A percentile compares a stretch with the other conserved stretches of the same genome.
phyloP scores from a whole-genome alignment of 345 rosid genomes.

The Brassica incana region DNA sequence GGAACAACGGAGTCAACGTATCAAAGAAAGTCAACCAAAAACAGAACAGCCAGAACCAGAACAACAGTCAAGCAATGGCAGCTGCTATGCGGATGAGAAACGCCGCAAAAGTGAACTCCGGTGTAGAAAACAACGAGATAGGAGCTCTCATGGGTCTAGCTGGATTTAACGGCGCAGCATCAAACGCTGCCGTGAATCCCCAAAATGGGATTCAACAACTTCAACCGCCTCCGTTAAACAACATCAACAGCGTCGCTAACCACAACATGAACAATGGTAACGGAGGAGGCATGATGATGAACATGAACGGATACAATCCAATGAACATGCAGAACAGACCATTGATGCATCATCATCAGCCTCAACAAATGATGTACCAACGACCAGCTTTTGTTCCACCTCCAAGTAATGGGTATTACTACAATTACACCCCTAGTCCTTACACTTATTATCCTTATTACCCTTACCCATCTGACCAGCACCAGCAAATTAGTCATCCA shows the following conservation, averaged over 20 bases:
- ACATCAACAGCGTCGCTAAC: slow-evolving; percentile 50
- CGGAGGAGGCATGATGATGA: slow-evolving; percentile 41
- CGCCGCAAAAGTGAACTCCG: slow-evolving; percentile 36
- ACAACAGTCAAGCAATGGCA: slow-evolving; percentile 53
- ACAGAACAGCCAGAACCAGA: slow-evolving; percentile 49
- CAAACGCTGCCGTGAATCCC: slow-evolving; percentile 35
- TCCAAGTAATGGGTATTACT: slow-evolving; percentile 60
- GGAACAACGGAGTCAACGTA: slow-evolving; percentile 45
- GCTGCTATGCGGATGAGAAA: slow-evolving; percentile 53
- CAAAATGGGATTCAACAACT: slow-evolving; percentile 34
- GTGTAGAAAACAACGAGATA: slow-evolving; percentile 46
- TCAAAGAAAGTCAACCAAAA: slow-evolving; percentile 58
- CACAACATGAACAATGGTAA: slow-evolving; percentile 41
- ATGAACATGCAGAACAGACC: slow-evolving; percentile 51
- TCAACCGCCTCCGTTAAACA: slow-evolving; percentile 49
- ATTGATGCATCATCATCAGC: slow-evolving; percentile 44
- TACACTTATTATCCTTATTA: slow-evolving; percentile 42
- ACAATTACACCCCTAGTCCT: slow-evolving; percentile 45
- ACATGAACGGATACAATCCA: slow-evolving; percentile 41
- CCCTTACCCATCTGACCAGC: slow-evolving; percentile 36
- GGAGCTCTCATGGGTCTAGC: slow-evolving; percentile 57
- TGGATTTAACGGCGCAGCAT: slow-evolving; percentile 36
- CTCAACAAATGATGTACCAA: slow-evolving; percentile 70
- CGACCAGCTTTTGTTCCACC: slow-evolving; percentile 55
- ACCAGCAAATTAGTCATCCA: slow-evolving; percentile 15